phyloP scores from a whole-genome alignment of 805 yeast species.

The Yarrowia deformans region DNA sequence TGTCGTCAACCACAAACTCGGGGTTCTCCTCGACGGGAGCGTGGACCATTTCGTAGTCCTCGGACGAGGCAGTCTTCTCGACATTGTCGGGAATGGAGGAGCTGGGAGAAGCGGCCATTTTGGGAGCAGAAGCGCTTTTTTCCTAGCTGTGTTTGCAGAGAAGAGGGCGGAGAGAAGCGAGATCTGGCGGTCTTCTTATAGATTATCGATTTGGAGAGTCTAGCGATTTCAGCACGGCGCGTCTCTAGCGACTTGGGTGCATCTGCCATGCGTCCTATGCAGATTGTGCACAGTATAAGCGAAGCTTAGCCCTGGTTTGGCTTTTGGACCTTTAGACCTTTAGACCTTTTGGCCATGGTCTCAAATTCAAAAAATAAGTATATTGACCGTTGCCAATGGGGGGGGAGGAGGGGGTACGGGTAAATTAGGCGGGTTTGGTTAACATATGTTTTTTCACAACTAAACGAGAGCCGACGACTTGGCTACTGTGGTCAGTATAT shows the following conservation, averaged over 20 bases:
- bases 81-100: conserved; percentile 36
- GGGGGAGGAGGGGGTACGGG: neutral
- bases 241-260: neutral
- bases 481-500: too few relatives aligned
- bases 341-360: neutral
- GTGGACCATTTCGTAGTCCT: conserved; percentile 29
- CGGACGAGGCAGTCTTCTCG: conserved; percentile 16
- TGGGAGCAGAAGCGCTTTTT: neutral
- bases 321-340: neutral
- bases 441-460: neutral
- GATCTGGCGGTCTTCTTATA: conserved; percentile 6
- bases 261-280: neutral
- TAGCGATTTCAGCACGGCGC: conserved; percentile 25
- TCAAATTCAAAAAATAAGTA: neutral
- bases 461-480: neutral
- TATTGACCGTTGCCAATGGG: conserved; percentile 7
- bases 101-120: conserved; percentile 28
- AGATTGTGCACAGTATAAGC: neutral
- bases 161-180: neutral
- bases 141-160: neutral
- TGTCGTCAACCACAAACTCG: conserved; percentile 9
- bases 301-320: conserved; percentile 1
- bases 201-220: neutral
- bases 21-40: conserved; percentile 27
- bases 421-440: too few relatives aligned